Evolutionary conservation across 2,329 filamentous ascomycete species (phyloP), one percentile per base, ranked within the genome.

Genomic region (Sarocladium brachiariae): DNA sequence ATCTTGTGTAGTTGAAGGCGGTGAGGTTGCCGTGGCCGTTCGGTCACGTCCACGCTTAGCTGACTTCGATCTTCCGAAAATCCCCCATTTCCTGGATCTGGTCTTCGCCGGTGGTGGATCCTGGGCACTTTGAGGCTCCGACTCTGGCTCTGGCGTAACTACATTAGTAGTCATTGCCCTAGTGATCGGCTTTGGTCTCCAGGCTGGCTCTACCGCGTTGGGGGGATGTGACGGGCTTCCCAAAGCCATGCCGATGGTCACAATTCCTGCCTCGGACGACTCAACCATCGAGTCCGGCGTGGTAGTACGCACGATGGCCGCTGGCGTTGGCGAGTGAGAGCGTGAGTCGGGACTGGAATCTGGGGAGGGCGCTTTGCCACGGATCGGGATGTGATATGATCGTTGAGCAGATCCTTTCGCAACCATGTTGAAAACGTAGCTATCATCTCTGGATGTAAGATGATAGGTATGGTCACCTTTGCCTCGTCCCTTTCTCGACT

Each of bases 231-330:
- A 69, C 21, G 86, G 86, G 59, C 85, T 89, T 27, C 86, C 86
- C 51, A 89, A 68, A 1, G 86, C 86, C 75, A 90, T 83, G 9
- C 87, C 87, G 54, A 90, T 89, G 57, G 71, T 73, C 54, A 53
- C 38, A 35, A 41, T 9, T 8, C 23, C 39, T 23, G 16, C n/a
- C 11, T 24, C 46, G 4, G 30, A 16, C 8, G 46, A 13, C 2
- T 72, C 71, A 25, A 61, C 64, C 49, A 70, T 57, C 8, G 71
- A 72, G 52, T 73, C 69, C 9, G 70, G 67, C n/a, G 70, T 73
- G 47, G 66, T 63, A 53, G 71, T 66, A 55, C 70, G 65, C 19
- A 67, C 60, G 21, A 67, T 60, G 14, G 65, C 65, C 38, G 57
- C 55, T 25, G 63, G 61, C 19, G 64, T 61, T 37, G 55, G 54